Evolutionary conservation across 371 early-diverging fungal species (phyloP), one percentile per base, ranked within the genome.

Genomic region (Lichtheimia ramosa): DNA sequence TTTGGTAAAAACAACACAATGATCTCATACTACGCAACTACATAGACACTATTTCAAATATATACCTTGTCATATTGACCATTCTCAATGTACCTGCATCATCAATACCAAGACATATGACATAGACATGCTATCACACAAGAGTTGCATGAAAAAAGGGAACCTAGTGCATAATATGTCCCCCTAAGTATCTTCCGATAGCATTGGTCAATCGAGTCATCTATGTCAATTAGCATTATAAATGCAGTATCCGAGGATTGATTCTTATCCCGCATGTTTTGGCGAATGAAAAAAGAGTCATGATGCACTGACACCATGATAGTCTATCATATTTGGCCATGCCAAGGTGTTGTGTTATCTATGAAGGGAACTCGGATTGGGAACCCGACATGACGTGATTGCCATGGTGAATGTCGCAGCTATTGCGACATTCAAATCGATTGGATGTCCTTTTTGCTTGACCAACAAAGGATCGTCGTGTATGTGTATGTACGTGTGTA

Each of bases 301-400:
- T 7, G n/a, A 16, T 18, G 46, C n/a, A 46, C 16, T n/a, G n/a
- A n/a, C n/a, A n/a, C 46, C 46, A 46, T 46, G 10, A 46, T 16
- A 46, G 46, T 7, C 46, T 21, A n/a, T 18, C 46, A n/a, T 46
- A 16, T 46, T 21, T 34, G 6, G 34, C 10, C 34, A 34, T 34
- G 34, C 21, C 46, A 21, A n/a, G 21, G 15, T 46, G 46, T 18
- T 12, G 6, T 46, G n/a, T 46, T 46, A n/a, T n/a, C 46, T 21
- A 34, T 16, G 46, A 46, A 46, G 46, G 21, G 46, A 46, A 46
- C 46, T 21, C 2, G n/a, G n/a, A 16, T n/a, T 18, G 46, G 18
- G 21, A 46, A n/a, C 46, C 46, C 46, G 46, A 46, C 46, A 62
- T 62, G 62, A 62, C 62, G 62, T 62, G 62, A 54, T 62, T 55